These are phyloP conservation scores for Glycine soja DNA, from an alignment of 306 rosid genomes.

Conservation along the genomic window DNA sequence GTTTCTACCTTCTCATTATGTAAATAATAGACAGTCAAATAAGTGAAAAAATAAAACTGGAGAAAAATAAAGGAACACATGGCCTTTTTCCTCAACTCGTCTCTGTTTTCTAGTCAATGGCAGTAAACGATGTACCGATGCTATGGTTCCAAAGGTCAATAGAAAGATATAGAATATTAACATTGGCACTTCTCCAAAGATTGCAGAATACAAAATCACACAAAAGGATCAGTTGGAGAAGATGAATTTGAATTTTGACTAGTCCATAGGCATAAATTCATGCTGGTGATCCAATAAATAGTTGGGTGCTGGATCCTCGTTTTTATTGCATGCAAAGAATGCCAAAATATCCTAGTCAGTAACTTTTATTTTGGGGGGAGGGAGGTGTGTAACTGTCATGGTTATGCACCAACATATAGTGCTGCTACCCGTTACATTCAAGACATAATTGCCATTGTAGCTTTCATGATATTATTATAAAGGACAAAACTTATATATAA, in stretches of 20 bases:
- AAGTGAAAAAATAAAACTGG: not conserved
- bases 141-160: slow-evolving; percentile 14
- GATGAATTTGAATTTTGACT: slow-evolving; percentile 40
- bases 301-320: slow-evolving; percentile 85
- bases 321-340: slow-evolving; percentile 87
- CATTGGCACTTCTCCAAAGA: slow-evolving; percentile 31
- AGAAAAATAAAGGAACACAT: not conserved
- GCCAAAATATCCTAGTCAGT: slow-evolving; percentile 45
- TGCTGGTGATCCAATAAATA: slow-evolving; percentile 81
- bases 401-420: not conserved
- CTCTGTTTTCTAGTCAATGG: slow-evolving; percentile 44
- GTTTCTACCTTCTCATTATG: too few relatives aligned
- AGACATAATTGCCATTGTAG: too few relatives aligned
- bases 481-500: not conserved
- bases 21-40: too few relatives aligned
- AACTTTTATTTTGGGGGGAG: too few relatives aligned
- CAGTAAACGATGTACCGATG: slow-evolving; percentile 29
- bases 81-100: slow-evolving; percentile 8
- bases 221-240: slow-evolving; percentile 9
- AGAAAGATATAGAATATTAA: slow-evolving; percentile 19
- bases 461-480: too few relatives aligned
- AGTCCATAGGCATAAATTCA: slow-evolving; percentile 65
- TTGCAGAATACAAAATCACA: slow-evolving; percentile 29
- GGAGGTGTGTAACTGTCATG: not conserved
- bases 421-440: slow-evolving; percentile 25